Conservation (phyloP, 202 grass and related monocot genomes). For the Saccharum hybrid region DNA sequence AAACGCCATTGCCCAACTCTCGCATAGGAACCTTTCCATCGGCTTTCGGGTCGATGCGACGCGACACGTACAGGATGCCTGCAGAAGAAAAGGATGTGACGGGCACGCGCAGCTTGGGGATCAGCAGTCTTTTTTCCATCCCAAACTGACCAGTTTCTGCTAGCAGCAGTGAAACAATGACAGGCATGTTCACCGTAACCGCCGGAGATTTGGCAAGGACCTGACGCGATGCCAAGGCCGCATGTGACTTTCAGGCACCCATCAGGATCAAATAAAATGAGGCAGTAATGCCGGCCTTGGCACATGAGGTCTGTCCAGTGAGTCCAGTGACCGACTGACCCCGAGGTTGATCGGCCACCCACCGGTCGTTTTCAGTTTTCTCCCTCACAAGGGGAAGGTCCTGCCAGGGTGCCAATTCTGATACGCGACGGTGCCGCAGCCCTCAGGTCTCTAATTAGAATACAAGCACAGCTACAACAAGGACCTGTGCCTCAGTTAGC, state of each 20-base stretch:
- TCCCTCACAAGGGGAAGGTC: background rate
- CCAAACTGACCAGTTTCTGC: constrained; percentile 4
- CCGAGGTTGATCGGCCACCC: constrained; percentile 44
- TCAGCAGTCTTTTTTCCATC: background rate
- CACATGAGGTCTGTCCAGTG: background rate
- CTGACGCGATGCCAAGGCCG: background rate
- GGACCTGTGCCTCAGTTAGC: background rate
- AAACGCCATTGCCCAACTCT: background rate
- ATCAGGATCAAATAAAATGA: constrained; percentile 20
- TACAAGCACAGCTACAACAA: background rate
- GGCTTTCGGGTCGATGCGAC: constrained; percentile 14
- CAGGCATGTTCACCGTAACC: constrained; percentile 13
- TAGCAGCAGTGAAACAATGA: constrained; percentile 11
- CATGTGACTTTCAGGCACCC: background rate
- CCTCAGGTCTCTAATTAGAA: background rate
- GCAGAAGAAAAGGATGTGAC: constrained; percentile 6
- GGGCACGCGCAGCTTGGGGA: background rate
- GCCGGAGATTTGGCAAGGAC: constrained; percentile 1
- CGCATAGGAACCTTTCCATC: constrained; percentile 9
- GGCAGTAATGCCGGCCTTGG: background rate
- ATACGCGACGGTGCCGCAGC: constrained; percentile 8
- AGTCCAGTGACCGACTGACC: background rate
- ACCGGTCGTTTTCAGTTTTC: constrained; percentile 51
- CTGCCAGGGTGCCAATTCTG: background rate
- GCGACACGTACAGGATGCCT: background rate